Percentiles rank a stretch among this genome's conserved stretches.
phyloP scores from a whole-genome alignment of 2,329 filamentous ascomycete genomes.

The Alternaria longipes region DNA sequence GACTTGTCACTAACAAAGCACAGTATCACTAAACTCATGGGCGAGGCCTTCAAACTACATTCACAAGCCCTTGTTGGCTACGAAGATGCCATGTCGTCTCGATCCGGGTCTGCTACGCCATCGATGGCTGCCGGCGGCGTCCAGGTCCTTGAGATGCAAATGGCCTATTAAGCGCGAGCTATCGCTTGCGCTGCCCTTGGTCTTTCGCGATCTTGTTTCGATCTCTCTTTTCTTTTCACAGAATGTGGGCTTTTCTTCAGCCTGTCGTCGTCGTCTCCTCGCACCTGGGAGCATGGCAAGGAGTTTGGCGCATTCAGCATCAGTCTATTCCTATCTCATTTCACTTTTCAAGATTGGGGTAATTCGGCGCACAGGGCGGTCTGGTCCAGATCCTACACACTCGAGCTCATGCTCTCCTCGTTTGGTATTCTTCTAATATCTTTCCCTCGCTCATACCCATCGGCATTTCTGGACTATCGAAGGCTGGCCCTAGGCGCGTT shows the following conservation, averaged over 20 bases:
- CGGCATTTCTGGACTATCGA: constrained; percentile 45
- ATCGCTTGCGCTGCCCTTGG: constrained; percentile 12
- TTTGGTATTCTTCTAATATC: constrained; percentile 49
- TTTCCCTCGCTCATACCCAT: constrained; percentile 50
- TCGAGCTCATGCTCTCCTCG: constrained; percentile 46
- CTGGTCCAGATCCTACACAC: constrained; percentile 45
- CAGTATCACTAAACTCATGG: constrained; percentile 94
- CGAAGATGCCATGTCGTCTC: constrained; percentile 75
- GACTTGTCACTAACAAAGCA: constrained; percentile 55
- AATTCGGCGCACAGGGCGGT: constrained; percentile 49
- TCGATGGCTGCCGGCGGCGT: constrained; percentile 54
- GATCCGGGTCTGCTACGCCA: constrained; percentile 54
- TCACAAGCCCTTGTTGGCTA: constrained; percentile 94
- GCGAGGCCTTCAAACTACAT: constrained; percentile 96
- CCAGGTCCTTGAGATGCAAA: constrained; percentile 55
- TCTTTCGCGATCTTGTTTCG: constrained; percentile 31
- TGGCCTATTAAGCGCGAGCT: constrained; percentile 49
- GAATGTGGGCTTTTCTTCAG: constrained; percentile 35
- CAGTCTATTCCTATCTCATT: constrained; percentile 24
- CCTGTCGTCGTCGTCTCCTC: constrained; percentile 40
- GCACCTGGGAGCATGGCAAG: constrained; percentile 48
- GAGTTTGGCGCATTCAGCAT: constrained; percentile 38
- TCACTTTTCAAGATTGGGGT: constrained; percentile 35
- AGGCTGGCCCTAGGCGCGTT: constrained; percentile 52
- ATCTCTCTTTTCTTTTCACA: constrained; percentile 38